A percentile compares a stretch with the other conserved stretches of the same genome.
Conservation (phyloP, 2,329 filamentous ascomycete species). For the Phialocephala subalpina region DNA sequence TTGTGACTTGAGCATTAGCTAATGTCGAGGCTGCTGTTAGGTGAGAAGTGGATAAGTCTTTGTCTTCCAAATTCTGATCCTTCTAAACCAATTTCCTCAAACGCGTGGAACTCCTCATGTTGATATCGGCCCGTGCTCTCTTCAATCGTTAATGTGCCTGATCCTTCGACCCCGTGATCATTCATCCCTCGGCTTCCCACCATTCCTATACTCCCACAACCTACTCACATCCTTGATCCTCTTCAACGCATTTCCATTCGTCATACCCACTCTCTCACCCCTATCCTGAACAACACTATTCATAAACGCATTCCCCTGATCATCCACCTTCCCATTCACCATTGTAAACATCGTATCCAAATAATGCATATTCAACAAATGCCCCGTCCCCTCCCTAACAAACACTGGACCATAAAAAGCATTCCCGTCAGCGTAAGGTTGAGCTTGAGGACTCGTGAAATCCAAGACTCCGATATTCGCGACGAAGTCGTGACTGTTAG, state of each 20-base stretch:
- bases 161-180: not conserved
- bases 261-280: conserved; percentile 20
- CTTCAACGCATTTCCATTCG: conserved; percentile 39
- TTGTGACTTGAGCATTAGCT: no score
- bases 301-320: conserved; percentile 39
- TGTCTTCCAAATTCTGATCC: no score
- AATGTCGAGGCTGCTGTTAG: no score
- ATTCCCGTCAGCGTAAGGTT: conserved; percentile 28
- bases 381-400: conserved; percentile 33
- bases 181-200: conserved; percentile 46
- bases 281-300: conserved; percentile 22
- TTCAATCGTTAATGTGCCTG: no score
- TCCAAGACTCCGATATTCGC: conserved; percentile 77
- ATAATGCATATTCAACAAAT: conserved; percentile 46
- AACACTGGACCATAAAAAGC: conserved; percentile 42
- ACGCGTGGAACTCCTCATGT: no score
- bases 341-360: conserved; percentile 45
- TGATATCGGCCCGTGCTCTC: no score
- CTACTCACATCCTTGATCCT: conserved; percentile 68
- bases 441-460: conserved; percentile 52
- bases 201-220: conserved; percentile 70
- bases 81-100: no score
- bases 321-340: conserved; percentile 30
- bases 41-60: no score
- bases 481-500: conserved; percentile 77